Evolutionary conservation across 768 basidiomycete genomes (phyloP).

Genomic region (Clitopilus hobsonii): DNA sequence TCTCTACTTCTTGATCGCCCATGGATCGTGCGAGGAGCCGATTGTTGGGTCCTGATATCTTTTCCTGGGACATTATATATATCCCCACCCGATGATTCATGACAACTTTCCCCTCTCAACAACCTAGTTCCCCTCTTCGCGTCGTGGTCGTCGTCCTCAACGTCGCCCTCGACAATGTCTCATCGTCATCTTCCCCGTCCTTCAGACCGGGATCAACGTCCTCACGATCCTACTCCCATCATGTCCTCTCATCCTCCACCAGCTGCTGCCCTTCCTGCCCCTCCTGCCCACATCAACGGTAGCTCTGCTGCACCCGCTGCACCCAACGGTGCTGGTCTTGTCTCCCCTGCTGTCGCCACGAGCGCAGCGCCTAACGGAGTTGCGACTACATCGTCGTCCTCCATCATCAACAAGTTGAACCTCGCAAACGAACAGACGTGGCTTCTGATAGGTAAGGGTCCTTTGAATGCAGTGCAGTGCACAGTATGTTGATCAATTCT

Average conservation of each 20-base stretch:
- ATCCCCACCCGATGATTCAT: slow-evolving; percentile 47
- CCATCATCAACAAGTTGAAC: slow-evolving; percentile 73
- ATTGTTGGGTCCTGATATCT: slow-evolving; percentile 38
- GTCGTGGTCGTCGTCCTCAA: slow-evolving; percentile 21
- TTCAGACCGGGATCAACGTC: slow-evolving; percentile 55
- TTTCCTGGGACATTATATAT: slow-evolving; percentile 49
- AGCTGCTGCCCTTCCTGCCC: slow-evolving; percentile 17
- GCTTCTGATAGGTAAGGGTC: slow-evolving; percentile 76
- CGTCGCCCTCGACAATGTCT: slow-evolving; percentile 34
- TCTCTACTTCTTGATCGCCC: slow-evolving; percentile 53
- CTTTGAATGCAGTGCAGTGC: background rate
- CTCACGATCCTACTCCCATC: slow-evolving; percentile 51
- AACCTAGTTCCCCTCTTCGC: slow-evolving; percentile 29
- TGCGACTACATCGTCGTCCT: slow-evolving; percentile 21
- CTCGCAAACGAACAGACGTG: slow-evolving; percentile 92
- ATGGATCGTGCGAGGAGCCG: slow-evolving; percentile 56
- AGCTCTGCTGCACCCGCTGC: slow-evolving; percentile 39
- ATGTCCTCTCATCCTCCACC: slow-evolving; percentile 30
- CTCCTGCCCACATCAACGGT: slow-evolving; percentile 52
- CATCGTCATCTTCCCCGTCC: slow-evolving; percentile 58
- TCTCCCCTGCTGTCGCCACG: slow-evolving; percentile 43
- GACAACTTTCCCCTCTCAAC: slow-evolving; percentile 38
- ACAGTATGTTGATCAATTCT: slow-evolving; percentile 12
- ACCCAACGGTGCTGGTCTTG: slow-evolving; percentile 40
- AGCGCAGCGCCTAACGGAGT: slow-evolving; percentile 27